phyloP scores from a whole-genome alignment of 345 rosid species.

The Dovyalis caffra region DNA sequence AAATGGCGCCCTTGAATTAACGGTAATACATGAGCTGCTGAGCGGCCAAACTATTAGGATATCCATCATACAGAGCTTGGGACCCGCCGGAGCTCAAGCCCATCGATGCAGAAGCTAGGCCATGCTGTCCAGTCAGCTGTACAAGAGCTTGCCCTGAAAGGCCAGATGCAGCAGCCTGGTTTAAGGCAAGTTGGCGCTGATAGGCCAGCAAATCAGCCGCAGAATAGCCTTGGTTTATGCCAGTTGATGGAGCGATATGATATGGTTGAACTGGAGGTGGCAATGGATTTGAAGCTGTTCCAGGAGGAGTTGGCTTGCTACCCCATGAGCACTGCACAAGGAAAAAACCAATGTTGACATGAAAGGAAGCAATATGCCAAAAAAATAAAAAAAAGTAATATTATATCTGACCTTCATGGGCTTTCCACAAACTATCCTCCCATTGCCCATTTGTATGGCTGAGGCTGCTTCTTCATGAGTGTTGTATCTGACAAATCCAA shows the following conservation, averaged over 20 bases:
- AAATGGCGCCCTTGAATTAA: conserved; percentile 25
- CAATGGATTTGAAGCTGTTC: conserved; percentile 87
- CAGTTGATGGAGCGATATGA: conserved; percentile 57
- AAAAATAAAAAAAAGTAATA: neutral
- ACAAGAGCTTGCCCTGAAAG: conserved; percentile 36
- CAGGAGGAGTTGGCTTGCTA: conserved; percentile 87
- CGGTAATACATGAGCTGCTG: conserved; percentile 95
- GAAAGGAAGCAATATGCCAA: neutral
- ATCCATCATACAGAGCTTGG: conserved; percentile 86
- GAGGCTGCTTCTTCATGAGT: conserved; percentile 85
- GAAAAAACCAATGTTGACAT: conserved; percentile 8
- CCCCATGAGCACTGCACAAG: conserved; percentile 87
- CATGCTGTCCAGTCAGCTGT: conserved; percentile 37
- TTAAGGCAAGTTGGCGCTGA: conserved; percentile 71
- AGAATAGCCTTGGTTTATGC: conserved; percentile 53
- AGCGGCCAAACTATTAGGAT: conserved; percentile 72
- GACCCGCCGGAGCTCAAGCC: conserved; percentile 78
- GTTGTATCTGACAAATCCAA: conserved; percentile 93
- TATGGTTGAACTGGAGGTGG: conserved; percentile 68
- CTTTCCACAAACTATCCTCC: conserved; percentile 71
- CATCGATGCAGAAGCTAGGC: conserved; percentile 76
- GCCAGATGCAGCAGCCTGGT: conserved; percentile 77
- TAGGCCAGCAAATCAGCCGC: conserved; percentile 73
- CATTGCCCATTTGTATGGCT: conserved; percentile 87
- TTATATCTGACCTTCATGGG: conserved; percentile 67